These are phyloP conservation scores for Diaporthe destruens DNA, from an alignment of 2,329 filamentous ascomycete genomes.

Conservation along the genomic window DNA sequence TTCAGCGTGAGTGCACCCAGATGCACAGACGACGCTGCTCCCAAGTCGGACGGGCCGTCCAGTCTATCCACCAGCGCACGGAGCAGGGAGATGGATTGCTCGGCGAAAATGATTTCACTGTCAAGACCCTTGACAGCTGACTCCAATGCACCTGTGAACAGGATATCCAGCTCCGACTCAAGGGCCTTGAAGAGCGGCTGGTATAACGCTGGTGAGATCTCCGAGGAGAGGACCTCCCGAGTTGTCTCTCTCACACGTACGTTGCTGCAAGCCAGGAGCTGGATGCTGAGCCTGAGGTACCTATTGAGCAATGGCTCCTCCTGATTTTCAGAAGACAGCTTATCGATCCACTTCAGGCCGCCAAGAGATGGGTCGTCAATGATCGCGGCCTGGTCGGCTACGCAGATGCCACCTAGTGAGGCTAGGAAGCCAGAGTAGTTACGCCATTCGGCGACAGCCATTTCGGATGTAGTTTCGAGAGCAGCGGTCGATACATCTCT, in stretches of 20 bases:
- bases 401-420: conserved; percentile 75
- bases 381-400: conserved; percentile 67
- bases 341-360: conserved; percentile 75
- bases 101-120: conserved; percentile 74
- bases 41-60: conserved; percentile 72
- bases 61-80: conserved; percentile 74
- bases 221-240: conserved; percentile 74
- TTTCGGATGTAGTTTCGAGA: conserved; percentile 66
- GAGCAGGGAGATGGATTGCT: conserved; percentile 74
- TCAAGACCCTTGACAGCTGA: conserved; percentile 66
- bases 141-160: conserved; percentile 70
- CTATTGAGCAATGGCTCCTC: conserved; percentile 71
- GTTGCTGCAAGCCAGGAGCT: conserved; percentile 74
- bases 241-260: conserved; percentile 75
- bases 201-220: conserved; percentile 72
- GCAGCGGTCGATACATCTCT: conserved; percentile 71
- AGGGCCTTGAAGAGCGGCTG: conserved; percentile 74
- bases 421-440: conserved; percentile 78
- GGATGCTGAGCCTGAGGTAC: conserved; percentile 73
- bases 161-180: conserved; percentile 72
- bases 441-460: conserved; percentile 72
- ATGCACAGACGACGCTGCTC: conserved; percentile 72
- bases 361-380: conserved; percentile 70
- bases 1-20: conserved; percentile 73
- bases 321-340: conserved; percentile 67